Evolutionary conservation across 768 basidiomycete genomes (phyloP).

Genomic region (Multifurca ochricompacta): DNA sequence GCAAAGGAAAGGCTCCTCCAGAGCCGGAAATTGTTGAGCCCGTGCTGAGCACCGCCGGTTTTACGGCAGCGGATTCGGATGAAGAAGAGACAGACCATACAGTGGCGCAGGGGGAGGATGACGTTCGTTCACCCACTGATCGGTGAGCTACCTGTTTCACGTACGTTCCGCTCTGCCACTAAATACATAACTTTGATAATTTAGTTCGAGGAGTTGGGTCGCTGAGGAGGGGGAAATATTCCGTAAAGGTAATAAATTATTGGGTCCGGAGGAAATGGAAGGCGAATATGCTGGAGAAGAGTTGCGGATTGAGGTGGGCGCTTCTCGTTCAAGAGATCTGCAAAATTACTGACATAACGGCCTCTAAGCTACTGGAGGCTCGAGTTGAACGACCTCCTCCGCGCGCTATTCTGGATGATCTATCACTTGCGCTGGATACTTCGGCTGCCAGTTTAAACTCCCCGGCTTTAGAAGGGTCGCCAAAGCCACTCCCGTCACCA

Average conservation of each 20-base stretch:
- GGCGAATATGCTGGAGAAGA: constrained; percentile 86
- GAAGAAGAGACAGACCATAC: constrained; percentile 45
- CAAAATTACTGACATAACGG: background rate
- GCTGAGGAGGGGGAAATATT: constrained; percentile 97
- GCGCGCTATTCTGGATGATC: constrained; percentile 57
- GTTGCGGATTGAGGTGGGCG: constrained; percentile 63
- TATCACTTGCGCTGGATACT: constrained; percentile 21
- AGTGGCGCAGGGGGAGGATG: constrained; percentile 29
- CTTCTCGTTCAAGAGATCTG: background rate
- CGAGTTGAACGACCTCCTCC: constrained; percentile 83
- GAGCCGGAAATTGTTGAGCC: constrained; percentile 62
- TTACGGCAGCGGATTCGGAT: constrained; percentile 29
- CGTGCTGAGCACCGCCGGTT: constrained; percentile 50
- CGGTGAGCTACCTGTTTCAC: constrained; percentile 5
- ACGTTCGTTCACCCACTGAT: constrained; percentile 19
- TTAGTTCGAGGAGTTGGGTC: constrained; percentile 73
- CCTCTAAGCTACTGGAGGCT: constrained; percentile 63
- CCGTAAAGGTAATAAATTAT: constrained; percentile 75
- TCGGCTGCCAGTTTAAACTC: background rate
- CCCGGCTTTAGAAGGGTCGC: constrained; percentile 23
- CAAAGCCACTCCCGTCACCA: constrained; percentile 45
- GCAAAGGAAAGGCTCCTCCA: constrained; percentile 64
- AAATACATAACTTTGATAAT: background rate
- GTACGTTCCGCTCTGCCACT: background rate
- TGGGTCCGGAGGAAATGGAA: constrained; percentile 83